Evolutionary conservation across 2,329 filamentous ascomycete species (phyloP).

Genomic region (Trichocomaceae sp.): DNA sequence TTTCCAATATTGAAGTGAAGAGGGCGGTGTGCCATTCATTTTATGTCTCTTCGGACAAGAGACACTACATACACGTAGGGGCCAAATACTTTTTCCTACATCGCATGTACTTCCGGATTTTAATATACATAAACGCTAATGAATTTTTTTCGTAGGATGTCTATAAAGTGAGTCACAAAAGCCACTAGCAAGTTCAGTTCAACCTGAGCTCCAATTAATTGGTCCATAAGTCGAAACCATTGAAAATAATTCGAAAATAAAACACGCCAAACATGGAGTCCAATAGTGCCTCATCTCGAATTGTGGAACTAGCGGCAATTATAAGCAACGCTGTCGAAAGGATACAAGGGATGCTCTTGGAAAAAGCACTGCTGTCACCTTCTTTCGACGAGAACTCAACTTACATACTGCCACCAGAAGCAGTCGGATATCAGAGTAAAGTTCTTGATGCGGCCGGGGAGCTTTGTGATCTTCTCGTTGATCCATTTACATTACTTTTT

Average conservation of each 20-base stretch:
- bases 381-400: not conserved
- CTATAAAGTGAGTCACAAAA: not conserved
- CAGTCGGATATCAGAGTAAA: not conserved
- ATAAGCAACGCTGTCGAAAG: not conserved
- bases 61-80: not conserved
- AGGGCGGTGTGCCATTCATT: too few relatives aligned
- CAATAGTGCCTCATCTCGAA: not conserved
- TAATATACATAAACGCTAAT: not conserved
- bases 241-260: not conserved
- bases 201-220: not conserved
- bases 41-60: not conserved
- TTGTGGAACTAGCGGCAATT: not conserved
- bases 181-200: too few relatives aligned
- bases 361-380: not conserved
- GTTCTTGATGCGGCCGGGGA: not conserved
- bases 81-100: not conserved
- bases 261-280: not conserved
- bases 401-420: not conserved
- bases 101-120: not conserved
- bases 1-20: too few relatives aligned
- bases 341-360: not conserved
- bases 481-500: conserved; percentile 1
- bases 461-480: not conserved
- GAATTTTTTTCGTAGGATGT: not conserved
- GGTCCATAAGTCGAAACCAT: not conserved